Conservation (phyloP, 345 rosid species). For the Gossypium mustelinum region DNA sequence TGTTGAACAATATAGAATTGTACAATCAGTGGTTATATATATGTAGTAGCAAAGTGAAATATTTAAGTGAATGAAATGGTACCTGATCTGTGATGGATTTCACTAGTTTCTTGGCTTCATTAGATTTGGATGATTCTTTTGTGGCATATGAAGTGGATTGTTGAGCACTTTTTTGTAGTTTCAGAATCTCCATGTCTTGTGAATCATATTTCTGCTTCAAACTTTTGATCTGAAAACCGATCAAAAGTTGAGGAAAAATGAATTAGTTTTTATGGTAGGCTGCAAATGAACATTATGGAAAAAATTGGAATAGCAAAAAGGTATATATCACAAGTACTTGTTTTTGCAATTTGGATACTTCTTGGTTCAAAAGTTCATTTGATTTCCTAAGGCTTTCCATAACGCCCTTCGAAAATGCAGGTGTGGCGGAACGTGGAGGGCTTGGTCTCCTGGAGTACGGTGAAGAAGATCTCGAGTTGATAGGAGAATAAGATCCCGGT, state of each 20-base stretch:
- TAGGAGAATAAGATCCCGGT: constrained; percentile 10
- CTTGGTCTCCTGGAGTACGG: constrained; percentile 64
- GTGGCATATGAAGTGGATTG: constrained; percentile 46
- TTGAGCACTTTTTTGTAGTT: constrained; percentile 40
- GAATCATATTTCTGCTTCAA: constrained; percentile 61
- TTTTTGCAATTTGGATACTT: constrained; percentile 60
- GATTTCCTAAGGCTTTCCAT: constrained; percentile 83
- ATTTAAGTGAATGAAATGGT: constrained; percentile 2
- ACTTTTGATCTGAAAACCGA: constrained; percentile 44
- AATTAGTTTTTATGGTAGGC: neutral
- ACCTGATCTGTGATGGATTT: constrained; percentile 63
- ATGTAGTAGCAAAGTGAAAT: neutral
- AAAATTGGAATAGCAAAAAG: constrained; percentile 8
- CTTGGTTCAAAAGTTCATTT: constrained; percentile 75
- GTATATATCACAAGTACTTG: constrained; percentile 40
- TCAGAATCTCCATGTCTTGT: constrained; percentile 62
- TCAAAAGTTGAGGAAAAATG: constrained; percentile 6
- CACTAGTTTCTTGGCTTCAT: constrained; percentile 51
- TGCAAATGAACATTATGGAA: constrained; percentile 8
- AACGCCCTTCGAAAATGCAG: constrained; percentile 65
- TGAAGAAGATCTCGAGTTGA: constrained; percentile 52
- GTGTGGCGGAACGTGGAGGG: constrained; percentile 50
- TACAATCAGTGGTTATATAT: neutral
- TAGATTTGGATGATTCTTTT: constrained; percentile 50
- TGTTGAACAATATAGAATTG: constrained; percentile 22